Percentiles rank a stretch among this genome's conserved stretches.
Evolutionary conservation across 2,329 filamentous ascomycete genomes (phyloP).

Genomic region (Beauveria australis): DNA sequence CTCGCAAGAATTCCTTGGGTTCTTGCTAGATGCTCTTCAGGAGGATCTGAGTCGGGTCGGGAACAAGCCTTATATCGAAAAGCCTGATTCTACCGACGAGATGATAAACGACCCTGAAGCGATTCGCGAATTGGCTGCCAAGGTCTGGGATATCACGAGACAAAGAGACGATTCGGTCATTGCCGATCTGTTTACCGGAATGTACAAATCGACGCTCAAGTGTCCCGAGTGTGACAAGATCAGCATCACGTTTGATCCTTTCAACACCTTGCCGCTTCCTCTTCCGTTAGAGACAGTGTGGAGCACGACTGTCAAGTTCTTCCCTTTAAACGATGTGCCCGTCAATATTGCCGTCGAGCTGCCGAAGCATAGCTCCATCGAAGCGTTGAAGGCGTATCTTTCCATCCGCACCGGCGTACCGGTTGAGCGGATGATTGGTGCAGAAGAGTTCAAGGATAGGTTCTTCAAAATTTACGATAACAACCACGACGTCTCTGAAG

Average conservation of each 20-base stretch:
- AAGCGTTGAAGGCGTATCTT: constrained; percentile 60
- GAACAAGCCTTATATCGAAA: constrained; percentile 96
- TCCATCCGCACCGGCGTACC: constrained; percentile 60
- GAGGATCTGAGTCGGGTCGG: constrained; percentile 90
- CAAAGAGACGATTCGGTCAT: constrained; percentile 91
- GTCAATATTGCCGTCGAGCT: constrained; percentile 70
- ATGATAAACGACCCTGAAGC: constrained; percentile 78
- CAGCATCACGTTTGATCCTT: constrained; percentile 97
- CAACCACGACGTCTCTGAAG: constrained; percentile 56
- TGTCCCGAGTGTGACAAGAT: constrained; percentile 89
- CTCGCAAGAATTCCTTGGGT: constrained; percentile 93
- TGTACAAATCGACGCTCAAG: constrained; percentile 96
- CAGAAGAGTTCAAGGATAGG: constrained; percentile 73
- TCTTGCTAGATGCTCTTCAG: constrained; percentile 86
- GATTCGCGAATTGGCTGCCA: constrained; percentile 75
- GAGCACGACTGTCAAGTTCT: constrained; percentile 66
- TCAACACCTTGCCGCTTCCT: constrained; percentile 87
- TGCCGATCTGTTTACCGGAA: constrained; percentile 89
- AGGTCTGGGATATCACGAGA: constrained; percentile 87
- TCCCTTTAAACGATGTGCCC: constrained; percentile 64
- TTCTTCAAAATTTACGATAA: constrained; percentile 87
- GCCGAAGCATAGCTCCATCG: constrained; percentile 65
- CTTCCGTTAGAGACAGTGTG: constrained; percentile 81
- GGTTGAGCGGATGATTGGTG: constrained; percentile 60
- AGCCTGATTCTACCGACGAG: constrained; percentile 94